Evolutionary conservation across 75 land plant genomes (phyloP), one percentile per base, ranked within the genome.

Genomic region (Cupressus sempervirens): DNA sequence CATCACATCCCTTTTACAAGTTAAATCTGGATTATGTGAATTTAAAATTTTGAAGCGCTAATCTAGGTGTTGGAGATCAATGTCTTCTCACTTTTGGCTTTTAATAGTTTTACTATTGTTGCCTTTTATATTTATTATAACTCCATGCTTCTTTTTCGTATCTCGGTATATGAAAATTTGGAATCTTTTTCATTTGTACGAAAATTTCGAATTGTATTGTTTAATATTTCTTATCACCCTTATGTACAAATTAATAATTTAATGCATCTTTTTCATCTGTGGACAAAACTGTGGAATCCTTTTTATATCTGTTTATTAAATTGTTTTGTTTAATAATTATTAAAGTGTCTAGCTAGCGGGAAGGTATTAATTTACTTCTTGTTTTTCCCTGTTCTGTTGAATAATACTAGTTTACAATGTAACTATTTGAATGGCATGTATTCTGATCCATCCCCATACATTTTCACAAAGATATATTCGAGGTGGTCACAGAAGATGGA

Each of bases 401-500:
- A 15, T 34, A 62, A 35, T 62, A 45, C 45, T 41, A 45, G 50
- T 32, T 26, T 68, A 7, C 5, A 56, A 15, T 82, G 84, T 85
- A 35, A 15, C 30, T 86, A 36, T 84, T 67, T 85, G 20, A 18
- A 3, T n/a, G 30, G 53, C 50, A 29, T n/a, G 38, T 43, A 15
- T 75, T 41, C 38, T 34, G 58, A 40, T 84, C 7, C 58, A 14
- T 8, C 34, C 76, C 4, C 50, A 76, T 85, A 9, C 79, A 84
- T 74, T 15, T 83, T 62, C 84, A n/a, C 58, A 62, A 52, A 97
- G 99, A 98, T 80, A 96, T 96, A 73, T 98, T 96, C 86, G 99
- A 98, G 90, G 99, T 98, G 85, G 93, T 92, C 23, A 90, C 90
- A 9, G 97, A 97, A 85, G 99, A 98, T 92, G 98, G 98, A 8